These are phyloP conservation scores for Fusarium nodosum DNA, from an alignment of 2,329 filamentous ascomycete species.

Conservation along the genomic window DNA sequence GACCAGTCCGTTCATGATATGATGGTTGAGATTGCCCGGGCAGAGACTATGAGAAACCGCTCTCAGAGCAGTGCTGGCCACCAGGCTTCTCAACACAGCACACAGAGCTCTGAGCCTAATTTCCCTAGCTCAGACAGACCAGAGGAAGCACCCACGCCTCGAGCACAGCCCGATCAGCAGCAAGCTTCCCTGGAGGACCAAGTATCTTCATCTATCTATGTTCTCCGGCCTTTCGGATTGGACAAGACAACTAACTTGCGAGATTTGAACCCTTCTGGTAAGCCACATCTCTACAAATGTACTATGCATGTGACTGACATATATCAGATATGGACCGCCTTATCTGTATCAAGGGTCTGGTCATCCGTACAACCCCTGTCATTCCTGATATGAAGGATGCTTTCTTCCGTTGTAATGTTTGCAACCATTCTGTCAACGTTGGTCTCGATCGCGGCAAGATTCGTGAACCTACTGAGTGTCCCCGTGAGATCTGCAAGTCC, in stretches of 20 bases:
- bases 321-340: slow-evolving; percentile 89
- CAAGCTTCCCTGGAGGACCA: slow-evolving; percentile 79
- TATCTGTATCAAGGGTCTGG: slow-evolving; percentile 93
- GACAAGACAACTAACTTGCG: slow-evolving; percentile 91
- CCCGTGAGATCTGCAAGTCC: slow-evolving; percentile 82
- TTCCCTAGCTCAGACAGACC: slow-evolving; percentile 84
- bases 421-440: slow-evolving; percentile 90
- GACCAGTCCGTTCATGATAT: slow-evolving; percentile 94
- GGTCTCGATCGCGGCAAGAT: slow-evolving; percentile 97
- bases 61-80: slow-evolving; percentile 69
- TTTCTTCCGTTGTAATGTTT: slow-evolving; percentile 95
- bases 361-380: slow-evolving; percentile 94
- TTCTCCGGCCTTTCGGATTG: slow-evolving; percentile 89
- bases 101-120: slow-evolving; percentile 79
- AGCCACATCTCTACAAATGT: slow-evolving; percentile 35
- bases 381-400: slow-evolving; percentile 99
- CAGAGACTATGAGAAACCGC: slow-evolving; percentile 79
- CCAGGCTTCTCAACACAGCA: slow-evolving; percentile 60
- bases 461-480: slow-evolving; percentile 91
- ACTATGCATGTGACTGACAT: slow-evolving; percentile 24
- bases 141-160: slow-evolving; percentile 59
- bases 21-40: slow-evolving; percentile 89
- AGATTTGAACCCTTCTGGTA: slow-evolving; percentile 89
- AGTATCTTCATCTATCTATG: slow-evolving; percentile 83
- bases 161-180: slow-evolving; percentile 59